These are phyloP conservation scores for Physaria fendleri DNA, from an alignment of 345 rosid genomes.

Conservation along the genomic window DNA sequence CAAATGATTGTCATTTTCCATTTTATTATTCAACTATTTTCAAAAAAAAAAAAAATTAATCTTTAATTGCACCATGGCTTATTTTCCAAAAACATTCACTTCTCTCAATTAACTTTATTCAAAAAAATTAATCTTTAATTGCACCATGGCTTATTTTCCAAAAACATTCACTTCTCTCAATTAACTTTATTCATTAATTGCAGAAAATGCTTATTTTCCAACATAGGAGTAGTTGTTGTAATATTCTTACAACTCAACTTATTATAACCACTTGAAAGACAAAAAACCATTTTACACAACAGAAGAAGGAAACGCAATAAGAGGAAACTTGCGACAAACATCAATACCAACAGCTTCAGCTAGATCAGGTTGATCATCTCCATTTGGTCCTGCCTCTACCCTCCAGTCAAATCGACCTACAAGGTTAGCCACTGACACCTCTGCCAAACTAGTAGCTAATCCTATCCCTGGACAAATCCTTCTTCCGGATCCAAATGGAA, in stretches of 20 bases:
- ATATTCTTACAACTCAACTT: not conserved
- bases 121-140: too few species aligned
- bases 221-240: not conserved
- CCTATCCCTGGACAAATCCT: constrained; percentile 17
- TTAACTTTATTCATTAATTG: too few species aligned
- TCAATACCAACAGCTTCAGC: constrained; percentile 14
- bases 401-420: constrained; percentile 15
- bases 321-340: constrained; percentile 14
- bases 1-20: too few species aligned
- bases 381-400: not conserved
- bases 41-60: too few species aligned
- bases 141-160: too few species aligned
- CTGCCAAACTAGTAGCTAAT: constrained; percentile 4
- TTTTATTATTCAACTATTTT: too few species aligned
- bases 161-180: too few species aligned
- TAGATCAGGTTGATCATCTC: constrained; percentile 8
- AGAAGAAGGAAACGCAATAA: constrained; percentile 6
- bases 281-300: not conserved
- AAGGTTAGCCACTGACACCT: constrained; percentile 14
- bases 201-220: not conserved
- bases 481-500: constrained; percentile 23
- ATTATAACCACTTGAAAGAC: not conserved
- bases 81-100: too few species aligned
- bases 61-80: too few species aligned
- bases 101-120: too few species aligned